Conservation (phyloP, 371 early-diverging fungal genomes). For the Haplosporangium sp. region DNA sequence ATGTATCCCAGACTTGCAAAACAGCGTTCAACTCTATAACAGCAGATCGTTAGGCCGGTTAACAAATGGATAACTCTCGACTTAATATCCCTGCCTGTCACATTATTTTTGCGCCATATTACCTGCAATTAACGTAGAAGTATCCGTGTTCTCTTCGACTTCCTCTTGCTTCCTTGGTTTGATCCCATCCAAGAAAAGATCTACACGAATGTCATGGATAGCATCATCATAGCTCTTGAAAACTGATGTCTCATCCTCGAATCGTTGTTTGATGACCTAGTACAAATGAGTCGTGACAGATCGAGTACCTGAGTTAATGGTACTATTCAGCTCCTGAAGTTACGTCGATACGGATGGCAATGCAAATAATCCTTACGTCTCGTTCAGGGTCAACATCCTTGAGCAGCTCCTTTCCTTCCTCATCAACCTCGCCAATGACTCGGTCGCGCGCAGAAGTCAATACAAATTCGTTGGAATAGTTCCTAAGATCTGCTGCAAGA, state of each 20-base stretch:
- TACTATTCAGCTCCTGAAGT: too few species aligned
- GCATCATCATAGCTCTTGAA: constrained; percentile 60
- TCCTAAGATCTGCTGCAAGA: constrained; percentile 53
- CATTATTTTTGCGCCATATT: background rate
- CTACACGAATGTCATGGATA: constrained; percentile 57
- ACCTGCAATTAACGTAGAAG: constrained; percentile 25
- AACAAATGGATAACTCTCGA: too few species aligned
- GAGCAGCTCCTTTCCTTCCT: constrained; percentile 54
- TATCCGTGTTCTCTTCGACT: constrained; percentile 24
- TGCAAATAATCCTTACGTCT: constrained; percentile 47
- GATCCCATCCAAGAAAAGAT: constrained; percentile 51
- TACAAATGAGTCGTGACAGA: too few species aligned
- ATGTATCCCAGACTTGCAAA: constrained; percentile 41
- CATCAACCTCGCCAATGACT: constrained; percentile 55
- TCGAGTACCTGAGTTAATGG: too few species aligned
- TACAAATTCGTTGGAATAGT: constrained; percentile 56
- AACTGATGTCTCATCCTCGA: constrained; percentile 57
- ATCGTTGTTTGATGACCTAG: constrained; percentile 59
- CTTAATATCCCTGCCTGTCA: too few species aligned
- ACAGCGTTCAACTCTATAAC: constrained; percentile 33
- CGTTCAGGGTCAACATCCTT: constrained; percentile 53
- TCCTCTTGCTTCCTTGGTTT: constrained; percentile 42
- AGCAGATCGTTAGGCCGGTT: background rate
- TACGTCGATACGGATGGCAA: background rate
- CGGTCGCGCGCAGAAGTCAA: constrained; percentile 55